Evolutionary conservation across 2,329 filamentous ascomycete genomes (phyloP).

Genomic region (Epichloe gansuensis): DNA sequence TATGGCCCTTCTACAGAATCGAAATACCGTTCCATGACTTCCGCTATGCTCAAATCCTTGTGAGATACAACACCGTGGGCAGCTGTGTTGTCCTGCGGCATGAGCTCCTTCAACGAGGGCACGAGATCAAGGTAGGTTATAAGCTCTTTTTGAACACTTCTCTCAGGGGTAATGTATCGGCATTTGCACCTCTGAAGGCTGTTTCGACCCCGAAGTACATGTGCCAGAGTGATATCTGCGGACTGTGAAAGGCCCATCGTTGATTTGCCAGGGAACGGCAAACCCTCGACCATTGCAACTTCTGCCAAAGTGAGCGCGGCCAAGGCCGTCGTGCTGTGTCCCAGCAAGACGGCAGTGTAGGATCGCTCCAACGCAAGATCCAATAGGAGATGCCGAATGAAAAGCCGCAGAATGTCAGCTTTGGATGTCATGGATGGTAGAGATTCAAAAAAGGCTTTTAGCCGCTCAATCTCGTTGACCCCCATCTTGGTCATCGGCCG

Average conservation of each 20-base stretch:
- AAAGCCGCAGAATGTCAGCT: constrained; percentile 57
- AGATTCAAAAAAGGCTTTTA: constrained; percentile 44
- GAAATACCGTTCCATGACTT: constrained; percentile 84
- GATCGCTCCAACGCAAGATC: constrained; percentile 44
- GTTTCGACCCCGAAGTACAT: constrained; percentile 8
- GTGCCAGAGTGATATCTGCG: constrained; percentile 17
- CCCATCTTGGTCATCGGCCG: neutral
- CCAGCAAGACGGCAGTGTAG: constrained; percentile 67
- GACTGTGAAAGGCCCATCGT: constrained; percentile 50
- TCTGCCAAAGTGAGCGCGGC: constrained; percentile 77
- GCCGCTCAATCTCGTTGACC: constrained; percentile 24
- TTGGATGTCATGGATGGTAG: constrained; percentile 65
- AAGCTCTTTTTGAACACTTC: constrained; percentile 80
- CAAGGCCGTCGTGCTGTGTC: constrained; percentile 76
- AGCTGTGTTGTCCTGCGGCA: constrained; percentile 24
- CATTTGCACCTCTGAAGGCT: constrained; percentile 15
- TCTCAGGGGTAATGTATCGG: constrained; percentile 67
- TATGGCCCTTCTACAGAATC: constrained; percentile 69
- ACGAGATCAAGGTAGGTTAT: constrained; percentile 48
- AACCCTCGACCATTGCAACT: constrained; percentile 81
- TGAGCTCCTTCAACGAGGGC: constrained; percentile 38
- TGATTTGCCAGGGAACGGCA: constrained; percentile 67
- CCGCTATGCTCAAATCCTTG: constrained; percentile 77
- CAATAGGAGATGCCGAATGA: constrained; percentile 62
- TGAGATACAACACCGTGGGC: constrained; percentile 42